phyloP scores from a whole-genome alignment of 2,329 filamentous ascomycete species.

The Trichoderma arundinaceum region DNA sequence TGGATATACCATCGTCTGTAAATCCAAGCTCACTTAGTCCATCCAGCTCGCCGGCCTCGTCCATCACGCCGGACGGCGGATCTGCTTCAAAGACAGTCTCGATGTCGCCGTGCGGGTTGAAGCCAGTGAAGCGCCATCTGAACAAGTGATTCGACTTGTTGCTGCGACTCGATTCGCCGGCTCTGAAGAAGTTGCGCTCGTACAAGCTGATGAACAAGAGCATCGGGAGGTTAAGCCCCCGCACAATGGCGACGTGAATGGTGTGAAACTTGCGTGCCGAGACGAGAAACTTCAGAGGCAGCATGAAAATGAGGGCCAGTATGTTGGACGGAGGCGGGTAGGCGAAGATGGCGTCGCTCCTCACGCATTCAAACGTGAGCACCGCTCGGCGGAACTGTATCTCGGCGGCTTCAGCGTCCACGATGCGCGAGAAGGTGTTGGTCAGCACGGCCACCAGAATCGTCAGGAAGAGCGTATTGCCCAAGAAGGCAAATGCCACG shows the following conservation, averaged over 20 bases:
- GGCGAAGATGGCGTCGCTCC: slow-evolving; percentile 72
- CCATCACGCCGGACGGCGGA: slow-evolving; percentile 55
- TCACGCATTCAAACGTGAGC: slow-evolving; percentile 75
- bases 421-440: slow-evolving; percentile 73
- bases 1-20: slow-evolving; percentile 43
- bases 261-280: slow-evolving; percentile 71
- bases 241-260: slow-evolving; percentile 70
- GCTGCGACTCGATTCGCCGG: slow-evolving; percentile 49
- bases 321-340: slow-evolving; percentile 75
- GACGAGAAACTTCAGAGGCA: slow-evolving; percentile 69
- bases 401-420: slow-evolving; percentile 71
- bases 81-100: slow-evolving; percentile 63
- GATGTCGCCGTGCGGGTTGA: slow-evolving; percentile 64
- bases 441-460: slow-evolving; percentile 76
- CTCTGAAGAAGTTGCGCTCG: slow-evolving; percentile 53
- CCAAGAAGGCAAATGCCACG: slow-evolving; percentile 74
- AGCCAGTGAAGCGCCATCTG: slow-evolving; percentile 54
- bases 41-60: slow-evolving; percentile 44
- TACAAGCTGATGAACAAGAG: slow-evolving; percentile 65
- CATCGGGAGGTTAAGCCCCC: slow-evolving; percentile 67
- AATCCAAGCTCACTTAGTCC: slow-evolving; percentile 44
- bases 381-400: slow-evolving; percentile 75
- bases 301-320: slow-evolving; percentile 64
- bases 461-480: slow-evolving; percentile 76
- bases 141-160: slow-evolving; percentile 36